phyloP scores from a whole-genome alignment of 768 basidiomycete species.

The Heimioporus sp. region DNA sequence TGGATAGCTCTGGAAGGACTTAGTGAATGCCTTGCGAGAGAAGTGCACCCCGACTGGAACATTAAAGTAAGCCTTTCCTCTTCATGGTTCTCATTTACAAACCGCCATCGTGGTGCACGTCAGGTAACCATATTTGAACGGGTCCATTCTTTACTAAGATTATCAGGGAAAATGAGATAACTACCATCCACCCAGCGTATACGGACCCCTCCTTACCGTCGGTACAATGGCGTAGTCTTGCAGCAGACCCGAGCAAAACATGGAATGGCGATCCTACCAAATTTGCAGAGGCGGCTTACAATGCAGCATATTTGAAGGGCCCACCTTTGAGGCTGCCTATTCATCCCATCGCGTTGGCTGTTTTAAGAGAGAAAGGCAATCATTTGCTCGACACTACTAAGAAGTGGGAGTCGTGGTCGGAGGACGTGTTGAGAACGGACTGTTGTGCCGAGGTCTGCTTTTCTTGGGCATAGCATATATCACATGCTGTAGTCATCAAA shows the following conservation, averaged over 20 bases:
- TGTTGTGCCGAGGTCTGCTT: background rate
- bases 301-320: conserved; percentile 3
- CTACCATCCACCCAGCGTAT: conserved; percentile 14
- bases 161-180: background rate
- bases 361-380: background rate
- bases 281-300: conserved; percentile 13
- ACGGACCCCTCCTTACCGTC: conserved; percentile 3
- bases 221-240: background rate
- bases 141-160: conserved; percentile 1
- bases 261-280: conserved; percentile 16
- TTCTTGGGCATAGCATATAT: no score
- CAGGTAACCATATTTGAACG: conserved; percentile 5
- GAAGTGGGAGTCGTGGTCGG: conserved; percentile 19
- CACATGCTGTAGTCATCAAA: no score
- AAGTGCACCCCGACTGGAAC: conserved; percentile 23
- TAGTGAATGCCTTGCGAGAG: conserved; percentile 11
- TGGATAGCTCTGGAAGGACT: conserved; percentile 14
- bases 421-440: conserved; percentile 7
- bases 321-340: conserved; percentile 19
- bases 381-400: conserved; percentile 12
- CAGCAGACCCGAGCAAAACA: background rate
- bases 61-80: conserved; percentile 13
- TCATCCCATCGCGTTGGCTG: background rate
- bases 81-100: no score
- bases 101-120: no score